Conservation (phyloP, 768 basidiomycete species). For the Lactifluus pinguis region DNA sequence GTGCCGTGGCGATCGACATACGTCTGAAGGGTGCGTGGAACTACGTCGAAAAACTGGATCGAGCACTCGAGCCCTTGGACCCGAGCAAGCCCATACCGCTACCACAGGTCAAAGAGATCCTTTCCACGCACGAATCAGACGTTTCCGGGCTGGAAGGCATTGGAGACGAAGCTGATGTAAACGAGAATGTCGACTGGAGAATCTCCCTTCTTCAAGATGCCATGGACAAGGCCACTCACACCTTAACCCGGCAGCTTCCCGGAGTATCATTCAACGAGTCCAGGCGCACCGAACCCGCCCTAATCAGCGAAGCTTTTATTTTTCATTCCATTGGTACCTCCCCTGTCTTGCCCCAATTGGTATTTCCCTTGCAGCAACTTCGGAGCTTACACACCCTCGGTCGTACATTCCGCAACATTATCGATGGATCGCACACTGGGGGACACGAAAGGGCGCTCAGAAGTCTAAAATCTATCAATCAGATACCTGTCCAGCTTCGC, state of each 20-base stretch:
- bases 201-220: not conserved
- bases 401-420: not conserved
- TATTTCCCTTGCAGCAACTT: not conserved
- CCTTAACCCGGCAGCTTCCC: constrained; percentile 1
- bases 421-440: not conserved
- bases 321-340: not conserved
- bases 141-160: constrained; percentile 1
- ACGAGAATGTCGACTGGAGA: not conserved
- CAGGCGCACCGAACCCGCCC: not conserved
- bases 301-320: not conserved
- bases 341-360: not conserved
- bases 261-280: not conserved
- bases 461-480: not conserved
- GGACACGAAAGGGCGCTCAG: not conserved
- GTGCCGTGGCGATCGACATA: not conserved
- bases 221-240: not conserved
- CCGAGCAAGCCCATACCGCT: not conserved
- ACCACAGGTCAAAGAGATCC: not conserved
- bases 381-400: not conserved
- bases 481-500: not conserved
- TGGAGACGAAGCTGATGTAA: not conserved
- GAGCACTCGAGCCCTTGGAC: not conserved
- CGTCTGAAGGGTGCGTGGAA: not conserved
- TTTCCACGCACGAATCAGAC: not conserved
- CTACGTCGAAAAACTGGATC: not conserved